A percentile compares a stretch with the other conserved stretches of the same genome.
These are phyloP conservation scores for Linnemannia zychae DNA, from an alignment of 192 early-diverging fungal species.

Conservation along the genomic window DNA sequence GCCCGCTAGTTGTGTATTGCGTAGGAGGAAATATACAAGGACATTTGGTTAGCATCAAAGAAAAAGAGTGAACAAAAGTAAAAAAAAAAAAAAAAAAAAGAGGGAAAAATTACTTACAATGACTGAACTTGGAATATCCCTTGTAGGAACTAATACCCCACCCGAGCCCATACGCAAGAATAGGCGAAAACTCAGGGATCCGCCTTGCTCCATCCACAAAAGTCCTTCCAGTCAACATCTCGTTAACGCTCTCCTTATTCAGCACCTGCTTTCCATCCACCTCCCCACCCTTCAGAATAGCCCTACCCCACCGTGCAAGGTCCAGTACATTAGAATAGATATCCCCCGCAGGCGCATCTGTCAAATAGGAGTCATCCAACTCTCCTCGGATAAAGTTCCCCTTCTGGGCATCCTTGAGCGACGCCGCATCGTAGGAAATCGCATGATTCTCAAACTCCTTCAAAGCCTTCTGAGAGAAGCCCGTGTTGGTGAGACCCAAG, in stretches of 20 bases:
- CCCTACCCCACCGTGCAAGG: not conserved
- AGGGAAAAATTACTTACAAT: not conserved
- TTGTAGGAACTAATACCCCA: constrained; percentile 9
- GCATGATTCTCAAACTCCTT: not conserved
- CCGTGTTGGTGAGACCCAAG: not conserved
- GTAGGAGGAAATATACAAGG: too few species aligned
- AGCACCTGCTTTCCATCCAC: constrained; percentile 16
- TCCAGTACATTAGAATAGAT: constrained; percentile 20
- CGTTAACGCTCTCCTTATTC: constrained; percentile 2
- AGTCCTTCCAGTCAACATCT: not conserved
- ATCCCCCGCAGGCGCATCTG: constrained; percentile 9
- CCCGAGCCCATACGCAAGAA: not conserved
- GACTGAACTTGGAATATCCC: not conserved
- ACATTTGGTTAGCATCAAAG: too few species aligned
- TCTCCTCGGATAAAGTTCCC: not conserved
- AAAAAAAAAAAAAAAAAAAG: too few species aligned
- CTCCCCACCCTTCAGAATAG: not conserved
- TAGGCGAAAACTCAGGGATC: not conserved
- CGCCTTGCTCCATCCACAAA: not conserved
- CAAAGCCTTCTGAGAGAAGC: not conserved
- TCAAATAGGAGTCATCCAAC: not conserved
- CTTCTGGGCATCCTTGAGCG: constrained; percentile 11
- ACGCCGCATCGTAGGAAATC: not conserved
- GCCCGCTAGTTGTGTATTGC: too few species aligned
- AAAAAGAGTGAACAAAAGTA: too few species aligned